Evolutionary conservation across 306 rosid species (phyloP).

Genomic region (Ammopiptanthus mongolicus): DNA sequence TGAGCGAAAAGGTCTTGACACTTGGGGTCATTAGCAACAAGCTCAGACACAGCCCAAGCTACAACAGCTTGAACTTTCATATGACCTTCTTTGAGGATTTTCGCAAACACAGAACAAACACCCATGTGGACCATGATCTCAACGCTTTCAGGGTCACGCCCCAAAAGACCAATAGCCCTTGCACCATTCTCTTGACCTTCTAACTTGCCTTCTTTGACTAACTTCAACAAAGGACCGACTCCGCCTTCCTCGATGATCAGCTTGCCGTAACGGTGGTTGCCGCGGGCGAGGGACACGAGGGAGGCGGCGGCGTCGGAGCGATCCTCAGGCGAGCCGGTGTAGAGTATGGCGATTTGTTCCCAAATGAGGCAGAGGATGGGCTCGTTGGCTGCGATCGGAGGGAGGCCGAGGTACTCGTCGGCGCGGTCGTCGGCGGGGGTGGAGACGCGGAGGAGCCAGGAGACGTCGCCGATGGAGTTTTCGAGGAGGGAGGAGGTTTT

Average conservation of each 20-base stretch:
- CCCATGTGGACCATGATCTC: slow-evolving; percentile 67
- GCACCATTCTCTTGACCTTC: slow-evolving; percentile 86
- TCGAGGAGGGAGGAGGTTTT: slow-evolving; percentile 63
- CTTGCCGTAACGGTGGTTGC: slow-evolving; percentile 67
- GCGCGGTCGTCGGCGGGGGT: slow-evolving; percentile 50
- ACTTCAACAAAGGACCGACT: slow-evolving; percentile 56
- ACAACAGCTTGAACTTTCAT: slow-evolving; percentile 75
- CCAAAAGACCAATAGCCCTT: slow-evolving; percentile 60
- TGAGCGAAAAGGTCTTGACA: slow-evolving; percentile 89
- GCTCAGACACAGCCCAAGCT: slow-evolving; percentile 81
- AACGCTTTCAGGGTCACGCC: slow-evolving; percentile 66
- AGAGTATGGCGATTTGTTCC: slow-evolving; percentile 81
- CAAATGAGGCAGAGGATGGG: slow-evolving; percentile 76
- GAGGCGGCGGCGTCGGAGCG: slow-evolving; percentile 83
- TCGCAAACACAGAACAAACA: slow-evolving; percentile 62
- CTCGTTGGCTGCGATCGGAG: slow-evolving; percentile 84
- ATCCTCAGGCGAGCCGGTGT: slow-evolving; percentile 51
- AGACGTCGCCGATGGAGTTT: slow-evolving; percentile 75
- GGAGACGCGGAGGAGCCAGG: slow-evolving; percentile 89
- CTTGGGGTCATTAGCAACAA: slow-evolving; percentile 54
- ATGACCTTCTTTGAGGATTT: slow-evolving; percentile 73
- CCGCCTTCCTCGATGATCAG: slow-evolving; percentile 84
- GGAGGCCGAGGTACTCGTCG: slow-evolving; percentile 62
- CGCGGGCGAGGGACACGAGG: slow-evolving; percentile 60
- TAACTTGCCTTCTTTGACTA: slow-evolving; percentile 62